phyloP scores from a whole-genome alignment of 768 basidiomycete genomes.

The Psilocybe tampanensis region DNA sequence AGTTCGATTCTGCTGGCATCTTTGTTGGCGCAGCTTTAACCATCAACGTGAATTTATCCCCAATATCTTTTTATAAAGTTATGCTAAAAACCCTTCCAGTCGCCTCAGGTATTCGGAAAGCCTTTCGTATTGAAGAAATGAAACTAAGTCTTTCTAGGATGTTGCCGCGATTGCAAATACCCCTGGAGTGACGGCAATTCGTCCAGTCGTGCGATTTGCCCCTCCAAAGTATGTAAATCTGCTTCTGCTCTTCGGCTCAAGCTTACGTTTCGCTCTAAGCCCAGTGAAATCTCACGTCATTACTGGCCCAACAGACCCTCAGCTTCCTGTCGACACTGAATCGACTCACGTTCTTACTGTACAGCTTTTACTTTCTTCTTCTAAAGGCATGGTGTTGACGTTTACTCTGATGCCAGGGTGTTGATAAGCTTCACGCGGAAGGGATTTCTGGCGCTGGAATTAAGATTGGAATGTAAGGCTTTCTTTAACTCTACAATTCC shows the following conservation, averaged over 20 bases:
- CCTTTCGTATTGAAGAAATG: not conserved
- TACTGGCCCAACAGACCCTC: conserved; percentile 41
- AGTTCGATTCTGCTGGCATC: conserved; percentile 52
- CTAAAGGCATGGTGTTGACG: not conserved
- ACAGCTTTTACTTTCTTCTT: conserved; percentile 11
- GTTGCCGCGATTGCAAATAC: conserved; percentile 43
- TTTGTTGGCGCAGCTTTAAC: conserved; percentile 63
- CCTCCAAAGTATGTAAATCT: conserved; percentile 40
- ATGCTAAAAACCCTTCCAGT: conserved; percentile 2
- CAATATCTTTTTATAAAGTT: not conserved
- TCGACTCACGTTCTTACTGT: conserved; percentile 60
- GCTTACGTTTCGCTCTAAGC: conserved; percentile 25
- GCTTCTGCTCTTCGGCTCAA: not conserved
- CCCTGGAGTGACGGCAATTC: conserved; percentile 58
- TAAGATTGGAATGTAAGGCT: conserved; percentile 63
- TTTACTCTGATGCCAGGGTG: conserved; percentile 41
- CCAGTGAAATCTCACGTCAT: conserved; percentile 46
- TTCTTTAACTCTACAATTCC: not conserved
- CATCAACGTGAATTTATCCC: conserved; percentile 37
- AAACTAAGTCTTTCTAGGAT: conserved; percentile 37
- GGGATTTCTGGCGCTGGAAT: conserved; percentile 66
- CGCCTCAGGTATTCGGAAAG: conserved; percentile 22
- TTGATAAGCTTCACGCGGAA: conserved; percentile 63
- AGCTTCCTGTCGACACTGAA: conserved; percentile 45
- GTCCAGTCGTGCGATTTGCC: conserved; percentile 49